phyloP scores from a whole-genome alignment of 495 filamentous ascomycete genomes.

The Penicillium coffeae region DNA sequence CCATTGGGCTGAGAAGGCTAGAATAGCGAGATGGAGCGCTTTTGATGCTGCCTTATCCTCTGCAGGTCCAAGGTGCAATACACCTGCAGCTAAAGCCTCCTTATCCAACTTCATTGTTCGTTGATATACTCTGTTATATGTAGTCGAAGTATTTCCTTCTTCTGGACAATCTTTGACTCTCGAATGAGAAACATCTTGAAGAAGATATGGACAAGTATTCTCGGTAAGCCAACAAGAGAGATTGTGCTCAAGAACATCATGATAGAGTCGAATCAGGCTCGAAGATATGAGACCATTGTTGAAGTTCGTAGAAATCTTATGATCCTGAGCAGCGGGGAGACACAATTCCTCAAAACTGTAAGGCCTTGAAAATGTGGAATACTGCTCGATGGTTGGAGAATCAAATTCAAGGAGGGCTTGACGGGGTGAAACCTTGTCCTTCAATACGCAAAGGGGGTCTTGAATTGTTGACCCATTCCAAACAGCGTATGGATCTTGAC shows the following conservation, averaged over 20 bases:
- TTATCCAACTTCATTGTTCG: constrained; percentile 41
- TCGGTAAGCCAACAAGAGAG: constrained; percentile 48
- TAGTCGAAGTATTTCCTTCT: constrained; percentile 26
- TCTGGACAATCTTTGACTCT: background rate
- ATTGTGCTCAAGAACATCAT: constrained; percentile 46
- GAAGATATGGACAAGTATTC: constrained; percentile 40
- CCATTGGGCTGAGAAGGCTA: constrained; percentile 49
- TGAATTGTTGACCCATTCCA: too few relatives aligned
- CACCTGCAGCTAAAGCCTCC: constrained; percentile 25
- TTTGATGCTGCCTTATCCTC: constrained; percentile 32
- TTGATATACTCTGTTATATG: constrained; percentile 40
- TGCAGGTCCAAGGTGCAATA: background rate
- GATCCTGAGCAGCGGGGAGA: background rate
- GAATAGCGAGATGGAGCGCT: constrained; percentile 38
- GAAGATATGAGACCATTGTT: background rate
- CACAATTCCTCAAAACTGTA: background rate
- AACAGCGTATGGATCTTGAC: too few relatives aligned
- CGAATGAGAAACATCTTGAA: background rate
- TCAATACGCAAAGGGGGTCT: too few relatives aligned
- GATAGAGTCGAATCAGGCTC: constrained; percentile 41
- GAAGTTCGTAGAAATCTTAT: background rate
- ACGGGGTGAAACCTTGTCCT: too few relatives aligned
- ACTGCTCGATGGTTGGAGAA: too few relatives aligned
- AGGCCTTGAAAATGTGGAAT: too few relatives aligned
- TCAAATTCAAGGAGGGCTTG: too few relatives aligned